Evolutionary conservation across 2,329 filamentous ascomycete genomes (phyloP).

Genomic region (Fusarium nodosum): DNA sequence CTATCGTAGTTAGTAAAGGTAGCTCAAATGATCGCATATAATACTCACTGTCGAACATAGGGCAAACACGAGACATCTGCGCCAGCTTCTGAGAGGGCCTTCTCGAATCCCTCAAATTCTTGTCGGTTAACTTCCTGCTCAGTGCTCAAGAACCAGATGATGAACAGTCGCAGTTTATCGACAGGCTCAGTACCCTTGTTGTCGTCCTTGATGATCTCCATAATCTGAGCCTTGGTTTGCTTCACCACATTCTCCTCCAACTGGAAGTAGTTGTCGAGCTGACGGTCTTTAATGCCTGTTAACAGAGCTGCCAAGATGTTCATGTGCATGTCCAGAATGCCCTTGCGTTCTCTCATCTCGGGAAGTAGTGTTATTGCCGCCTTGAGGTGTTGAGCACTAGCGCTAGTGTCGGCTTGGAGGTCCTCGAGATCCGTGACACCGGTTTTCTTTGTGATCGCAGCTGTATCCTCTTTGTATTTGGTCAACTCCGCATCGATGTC

Average conservation of each 20-base stretch:
- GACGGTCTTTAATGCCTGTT: slow-evolving; percentile 89
- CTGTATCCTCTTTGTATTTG: slow-evolving; percentile 94
- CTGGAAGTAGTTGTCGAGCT: slow-evolving; percentile 96
- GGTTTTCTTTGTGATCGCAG: slow-evolving; percentile 94
- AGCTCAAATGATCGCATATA: not conserved
- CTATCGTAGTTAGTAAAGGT: slow-evolving; percentile 58
- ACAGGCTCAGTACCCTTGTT: slow-evolving; percentile 85
- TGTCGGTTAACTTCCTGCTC: slow-evolving; percentile 86
- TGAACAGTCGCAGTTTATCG: slow-evolving; percentile 93
- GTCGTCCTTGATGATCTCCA: slow-evolving; percentile 85
- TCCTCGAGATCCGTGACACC: slow-evolving; percentile 94
- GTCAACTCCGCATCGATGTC: slow-evolving; percentile 95
- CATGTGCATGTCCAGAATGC: slow-evolving; percentile 98
- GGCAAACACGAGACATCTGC: slow-evolving; percentile 82
- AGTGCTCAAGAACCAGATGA: slow-evolving; percentile 97
- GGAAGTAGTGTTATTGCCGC: slow-evolving; percentile 94
- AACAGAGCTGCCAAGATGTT: slow-evolving; percentile 87
- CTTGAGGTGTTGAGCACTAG: slow-evolving; percentile 94
- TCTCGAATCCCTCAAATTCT: slow-evolving; percentile 89
- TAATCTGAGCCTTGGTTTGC: slow-evolving; percentile 87
- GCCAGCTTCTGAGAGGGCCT: slow-evolving; percentile 81
- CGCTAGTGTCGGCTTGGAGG: slow-evolving; percentile 87
- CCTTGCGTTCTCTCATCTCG: slow-evolving; percentile 91
- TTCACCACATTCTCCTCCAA: slow-evolving; percentile 93
- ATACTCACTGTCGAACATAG: slow-evolving; percentile 84